Conservation (phyloP, 768 basidiomycete species). For the Tricholoma flavovirens region DNA sequence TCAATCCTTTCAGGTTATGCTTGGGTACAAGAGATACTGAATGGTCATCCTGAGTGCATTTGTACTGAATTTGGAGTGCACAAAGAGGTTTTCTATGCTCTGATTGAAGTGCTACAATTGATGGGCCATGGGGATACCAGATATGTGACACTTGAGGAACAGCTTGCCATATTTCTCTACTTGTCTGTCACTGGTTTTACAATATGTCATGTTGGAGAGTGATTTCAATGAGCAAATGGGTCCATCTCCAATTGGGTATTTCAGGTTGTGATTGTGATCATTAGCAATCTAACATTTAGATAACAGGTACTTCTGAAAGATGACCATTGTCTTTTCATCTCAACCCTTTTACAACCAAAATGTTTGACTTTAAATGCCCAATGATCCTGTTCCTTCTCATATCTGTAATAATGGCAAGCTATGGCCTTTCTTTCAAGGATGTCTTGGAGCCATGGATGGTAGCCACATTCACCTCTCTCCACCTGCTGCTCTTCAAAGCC, state of each 20-base stretch:
- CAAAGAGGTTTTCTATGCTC: not conserved
- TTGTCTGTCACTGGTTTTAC: not conserved
- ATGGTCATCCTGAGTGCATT: not conserved
- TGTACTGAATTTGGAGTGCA: not conserved
- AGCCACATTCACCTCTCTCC: constrained; percentile 8
- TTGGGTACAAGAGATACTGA: not conserved
- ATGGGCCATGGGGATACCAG: not conserved
- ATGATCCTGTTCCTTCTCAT: constrained; percentile 2
- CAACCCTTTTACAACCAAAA: constrained; percentile 13
- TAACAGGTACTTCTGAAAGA: constrained; percentile 5
- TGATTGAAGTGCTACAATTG: not conserved
- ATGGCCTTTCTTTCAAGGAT: constrained; percentile 18
- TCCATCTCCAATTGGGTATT: not conserved
- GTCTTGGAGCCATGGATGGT: constrained; percentile 13
- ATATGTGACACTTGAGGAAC: not conserved
- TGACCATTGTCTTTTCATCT: constrained; percentile 6
- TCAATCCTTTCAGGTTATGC: not conserved
- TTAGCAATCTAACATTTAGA: not conserved
- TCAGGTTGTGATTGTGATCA: not conserved
- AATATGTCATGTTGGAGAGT: not conserved
- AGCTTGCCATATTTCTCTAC: not conserved
- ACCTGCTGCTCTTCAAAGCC: constrained; percentile 2
- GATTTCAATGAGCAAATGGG: not conserved
- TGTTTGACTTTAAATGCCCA: constrained; percentile 6
- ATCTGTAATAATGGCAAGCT: constrained; percentile 14